These are phyloP conservation scores for Tephrocybe sp. DNA, from an alignment of 768 basidiomycete genomes.

Conservation along the genomic window DNA sequence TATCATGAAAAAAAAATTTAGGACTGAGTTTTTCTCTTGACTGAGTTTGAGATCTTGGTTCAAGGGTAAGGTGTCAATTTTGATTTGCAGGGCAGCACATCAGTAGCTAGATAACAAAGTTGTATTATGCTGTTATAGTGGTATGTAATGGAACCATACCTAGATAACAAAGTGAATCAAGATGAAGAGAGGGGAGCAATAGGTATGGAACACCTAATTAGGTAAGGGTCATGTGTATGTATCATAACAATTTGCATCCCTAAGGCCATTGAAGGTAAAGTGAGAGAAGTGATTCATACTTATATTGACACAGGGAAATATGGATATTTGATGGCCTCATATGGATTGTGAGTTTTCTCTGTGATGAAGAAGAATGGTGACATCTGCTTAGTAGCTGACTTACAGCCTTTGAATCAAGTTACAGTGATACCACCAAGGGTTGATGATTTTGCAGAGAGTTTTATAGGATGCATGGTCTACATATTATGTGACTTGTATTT, in stretches of 20 bases:
- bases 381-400: not conserved
- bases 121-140: no score
- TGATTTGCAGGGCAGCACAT: no score
- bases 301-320: slow-evolving; percentile 20
- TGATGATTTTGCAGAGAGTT: slow-evolving; percentile 14
- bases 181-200: no score
- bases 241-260: slow-evolving; percentile 21
- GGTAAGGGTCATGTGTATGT: no score
- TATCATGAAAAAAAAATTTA: no score
- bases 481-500: slow-evolving; percentile 8
- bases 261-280: slow-evolving; percentile 19
- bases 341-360: not conserved
- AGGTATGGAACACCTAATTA: no score
- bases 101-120: no score
- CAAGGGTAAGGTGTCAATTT: no score
- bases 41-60: no score
- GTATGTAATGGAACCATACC: no score
- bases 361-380: not conserved
- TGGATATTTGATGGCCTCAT: slow-evolving; percentile 12
- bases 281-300: slow-evolving; percentile 21
- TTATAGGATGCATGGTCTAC: slow-evolving; percentile 4
- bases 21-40: no score
- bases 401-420: not conserved
- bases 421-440: slow-evolving; percentile 1
- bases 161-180: no score